Base-by-base conservation (phyloP, 163 green algal genomes). In the Scenedesmus sp. region DNA sequence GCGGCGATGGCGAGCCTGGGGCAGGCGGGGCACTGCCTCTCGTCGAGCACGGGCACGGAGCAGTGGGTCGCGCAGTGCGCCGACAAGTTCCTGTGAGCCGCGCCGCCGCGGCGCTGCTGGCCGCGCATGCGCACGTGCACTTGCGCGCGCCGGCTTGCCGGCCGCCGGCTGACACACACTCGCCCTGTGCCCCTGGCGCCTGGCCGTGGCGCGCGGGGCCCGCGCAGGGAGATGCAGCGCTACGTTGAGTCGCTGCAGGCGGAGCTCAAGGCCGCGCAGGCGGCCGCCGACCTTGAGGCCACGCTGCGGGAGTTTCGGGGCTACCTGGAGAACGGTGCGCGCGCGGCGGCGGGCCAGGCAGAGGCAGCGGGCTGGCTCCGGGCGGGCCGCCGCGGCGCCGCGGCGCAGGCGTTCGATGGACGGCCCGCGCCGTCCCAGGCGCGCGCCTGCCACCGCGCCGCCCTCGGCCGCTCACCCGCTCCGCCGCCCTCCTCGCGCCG, bases 31-130 rank as follows among this genome's bases (percentile, higher is more conserved):
- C n/a, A n/a, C n/a, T n/a, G n/a, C n/a, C n/a, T 70, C 5, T 62
- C 72, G 9, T 80, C 72, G 1, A 60, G 42, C 42, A 71, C 39
- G 33, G 72, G 60, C 18, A 60, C 58, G 26, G 72, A 80, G 72
- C 57, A 70, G 33, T 80, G 60, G 57, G 60, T 80, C 28, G 72
- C 72, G 7, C 42, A 72, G 0, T 36, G 18, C 9, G 72, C 72
- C 18, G 60, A 71, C 45, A 72, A 80, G 45, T 80, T 72, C 72
- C 50, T 80, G 72, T 80, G 60, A 71, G n/a, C n/a, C n/a, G n/a
- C n/a, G n/a, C n/a, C n/a, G n/a, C n/a, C n/a, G n/a, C n/a, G n/a
- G n/a, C n/a, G n/a, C n/a, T n/a, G n/a, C n/a, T n/a, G n/a, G n/a
- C n/a, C n/a, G n/a, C n/a, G n/a, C n/a, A n/a, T n/a, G n/a, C n/a